Conservation (phyloP, 129 eudicot genomes). For the Smallanthus sonchifolius region DNA sequence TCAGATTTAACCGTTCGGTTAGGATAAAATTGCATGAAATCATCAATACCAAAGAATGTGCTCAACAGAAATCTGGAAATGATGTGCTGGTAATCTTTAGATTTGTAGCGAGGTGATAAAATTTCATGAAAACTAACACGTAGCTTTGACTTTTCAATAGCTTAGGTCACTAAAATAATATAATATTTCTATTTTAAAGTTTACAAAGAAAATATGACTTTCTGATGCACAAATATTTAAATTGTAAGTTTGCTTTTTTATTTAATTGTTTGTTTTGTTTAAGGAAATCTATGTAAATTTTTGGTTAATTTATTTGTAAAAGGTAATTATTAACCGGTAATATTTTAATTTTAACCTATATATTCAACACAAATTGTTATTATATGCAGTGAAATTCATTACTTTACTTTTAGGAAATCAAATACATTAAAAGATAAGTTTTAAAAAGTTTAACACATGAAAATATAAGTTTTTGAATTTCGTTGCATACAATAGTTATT, state of each 20-base stretch:
- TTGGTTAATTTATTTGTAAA: neutral
- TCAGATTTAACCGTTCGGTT: too few species aligned
- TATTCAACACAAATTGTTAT: too few species aligned
- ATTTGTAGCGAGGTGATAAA: neutral
- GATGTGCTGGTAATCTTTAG: neutral
- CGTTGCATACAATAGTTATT: too few species aligned
- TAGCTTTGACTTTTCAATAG: neutral
- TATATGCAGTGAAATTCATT: too few species aligned
- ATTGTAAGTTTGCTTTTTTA: neutral
- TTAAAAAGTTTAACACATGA: too few species aligned
- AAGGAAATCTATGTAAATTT: neutral
- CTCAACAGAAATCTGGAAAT: constrained; percentile 3
- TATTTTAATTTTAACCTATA: too few species aligned
- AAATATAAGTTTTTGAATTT: too few species aligned
- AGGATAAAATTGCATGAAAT: too few species aligned
- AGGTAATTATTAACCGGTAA: neutral
- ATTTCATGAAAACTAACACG: constrained; percentile 13
- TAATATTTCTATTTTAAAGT: neutral
- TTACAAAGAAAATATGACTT: neutral
- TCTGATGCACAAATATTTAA: neutral
- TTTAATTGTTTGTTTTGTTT: too few species aligned
- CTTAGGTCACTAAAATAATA: neutral
- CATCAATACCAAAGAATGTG: neutral
- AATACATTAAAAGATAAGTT: too few species aligned
- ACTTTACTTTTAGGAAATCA: too few species aligned